phyloP scores from a whole-genome alignment of 2,329 filamentous ascomycete species.

The Trichoderma koningii region DNA sequence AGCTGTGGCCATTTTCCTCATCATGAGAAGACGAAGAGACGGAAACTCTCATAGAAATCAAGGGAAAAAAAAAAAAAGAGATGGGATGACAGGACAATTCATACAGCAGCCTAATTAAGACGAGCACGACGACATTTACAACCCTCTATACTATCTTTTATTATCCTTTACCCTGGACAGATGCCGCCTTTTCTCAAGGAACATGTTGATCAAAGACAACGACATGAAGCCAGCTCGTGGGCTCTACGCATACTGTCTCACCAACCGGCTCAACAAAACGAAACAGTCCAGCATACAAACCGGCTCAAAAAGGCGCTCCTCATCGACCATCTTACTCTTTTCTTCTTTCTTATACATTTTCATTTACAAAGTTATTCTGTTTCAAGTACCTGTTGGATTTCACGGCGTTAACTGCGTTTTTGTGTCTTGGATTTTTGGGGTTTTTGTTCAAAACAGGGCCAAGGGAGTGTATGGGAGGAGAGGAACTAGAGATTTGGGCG shows the following conservation, averaged over 20 bases:
- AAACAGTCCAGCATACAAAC: too few relatives aligned
- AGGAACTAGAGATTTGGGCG: conserved; percentile 18
- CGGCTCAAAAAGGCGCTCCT: conserved; percentile 12
- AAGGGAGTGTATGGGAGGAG: not conserved
- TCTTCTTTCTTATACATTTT: not conserved
- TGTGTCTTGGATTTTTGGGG: too few relatives aligned
- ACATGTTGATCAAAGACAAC: not conserved
- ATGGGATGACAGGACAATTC: not conserved
- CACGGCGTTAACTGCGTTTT: conserved; percentile 15
- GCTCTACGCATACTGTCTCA: too few relatives aligned
- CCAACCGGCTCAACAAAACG: not conserved
- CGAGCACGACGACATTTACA: conserved; percentile 13
- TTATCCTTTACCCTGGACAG: not conserved
- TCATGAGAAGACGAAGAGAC: not conserved
- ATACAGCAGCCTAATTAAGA: conserved; percentile 20
- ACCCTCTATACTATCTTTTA: not conserved
- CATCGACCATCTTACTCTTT: not conserved
- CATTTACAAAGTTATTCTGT: not conserved
- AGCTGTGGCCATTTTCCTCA: conserved; percentile 19
- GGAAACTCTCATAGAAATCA: not conserved
- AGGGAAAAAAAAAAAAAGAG: not conserved
- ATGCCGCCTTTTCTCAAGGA: not conserved
- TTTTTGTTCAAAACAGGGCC: not conserved
- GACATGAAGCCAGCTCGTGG: too few relatives aligned
- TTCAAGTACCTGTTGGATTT: conserved; percentile 14